Base-by-base conservation (phyloP, 192 early-diverging fungal species). In the Backusella luteola region DNA sequence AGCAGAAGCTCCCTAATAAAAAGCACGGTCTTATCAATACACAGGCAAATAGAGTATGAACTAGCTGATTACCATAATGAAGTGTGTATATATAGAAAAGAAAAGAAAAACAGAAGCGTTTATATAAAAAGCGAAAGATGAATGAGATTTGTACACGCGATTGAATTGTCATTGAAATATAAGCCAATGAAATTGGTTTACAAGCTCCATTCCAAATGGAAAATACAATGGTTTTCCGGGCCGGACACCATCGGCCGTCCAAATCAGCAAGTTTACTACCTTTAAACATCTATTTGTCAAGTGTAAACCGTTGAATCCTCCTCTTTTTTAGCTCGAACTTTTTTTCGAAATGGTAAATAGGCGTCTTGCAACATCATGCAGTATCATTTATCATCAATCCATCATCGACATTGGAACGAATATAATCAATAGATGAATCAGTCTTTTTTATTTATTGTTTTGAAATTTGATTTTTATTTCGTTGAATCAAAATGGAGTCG, bases 1-100 rank as follows among this genome's bases (percentile, higher is more conserved):
- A 74, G 90, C 77, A 73, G 81, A 83, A 71, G 79, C 84, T 53
- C 80, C 83, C 85, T 84, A 80, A 34, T 44, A 44, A 44, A 44
- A 44, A 44, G 42, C 12, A 63, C 11, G 21, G 19, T 7, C 6
- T 17, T 49, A 21, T 49, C 6, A 49, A 49, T 49, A 49, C 17
- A 49, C 6, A n/a, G 17, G 19, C 0, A 49, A 49, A 19, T 49
- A 49, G 46, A n/a, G 46, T 19, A 21, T 49, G 6, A 44, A 44
- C 46, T 19, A 49, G 46, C 17, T n/a, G 46, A 49, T 49, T 63
- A 63, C 56, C 56, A 63, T 63, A 29, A 63, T 4, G 11, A 63
- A 63, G 56, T 29, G 23, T 29, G 12, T 63, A 29, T 63, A 26
- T 29, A 21, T 21, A 21, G 4, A 53, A 8, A 21, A 53, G 12